Base-by-base conservation (phyloP, 2,329 filamentous ascomycete species). In the Colletotrichum australisinense region DNA sequence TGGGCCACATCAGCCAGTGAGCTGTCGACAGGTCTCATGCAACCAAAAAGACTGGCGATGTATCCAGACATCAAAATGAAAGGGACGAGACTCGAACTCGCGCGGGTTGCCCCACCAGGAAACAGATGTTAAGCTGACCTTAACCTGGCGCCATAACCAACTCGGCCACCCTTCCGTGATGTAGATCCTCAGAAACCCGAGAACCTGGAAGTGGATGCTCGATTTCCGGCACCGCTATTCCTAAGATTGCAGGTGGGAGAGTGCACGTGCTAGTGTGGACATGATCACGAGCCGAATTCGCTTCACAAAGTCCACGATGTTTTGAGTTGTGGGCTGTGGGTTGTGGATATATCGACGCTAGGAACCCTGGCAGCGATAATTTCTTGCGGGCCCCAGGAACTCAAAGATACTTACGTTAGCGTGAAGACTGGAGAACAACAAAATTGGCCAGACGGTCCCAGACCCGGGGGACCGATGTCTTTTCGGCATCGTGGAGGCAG, bases 121-220 rank as follows among this genome's bases (percentile, higher is more conserved):
- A 62, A 46, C 35, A 46, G 58, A 62, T 62, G 35, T 62, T 62
- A 62, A 62, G 58, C 22, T 62, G 24, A 62, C 58, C 58, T 62
- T 62, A 62, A 62, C 58, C 58, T 62, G 58, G 58, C 58, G 58
- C 58, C 58, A 62, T 62, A 62, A 62, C 58, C 58, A 62, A 62
- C 58, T 62, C 58, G 58, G 58, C 58, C 58, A 62, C 58, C 58
- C 58, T 62, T 62, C 58, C 58, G 22, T 11, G 1, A 5, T 7
- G 2, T 1, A 49, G 24, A 46, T 62, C 58, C 35, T 26, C 7
- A 0, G 14, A 24, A 9, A 11, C 4, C 22, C 24, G 12, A 11
- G 35, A 35, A 38, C 12, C n/a, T 22, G 30, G 42, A 59, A 24
- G 11, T 14, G 28, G 30, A 59, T 59, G n/a, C 19, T 7, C 0